Evolutionary conservation across 73 alveolate species (phyloP).

Genomic region (Symbiodinium pilosum): DNA sequence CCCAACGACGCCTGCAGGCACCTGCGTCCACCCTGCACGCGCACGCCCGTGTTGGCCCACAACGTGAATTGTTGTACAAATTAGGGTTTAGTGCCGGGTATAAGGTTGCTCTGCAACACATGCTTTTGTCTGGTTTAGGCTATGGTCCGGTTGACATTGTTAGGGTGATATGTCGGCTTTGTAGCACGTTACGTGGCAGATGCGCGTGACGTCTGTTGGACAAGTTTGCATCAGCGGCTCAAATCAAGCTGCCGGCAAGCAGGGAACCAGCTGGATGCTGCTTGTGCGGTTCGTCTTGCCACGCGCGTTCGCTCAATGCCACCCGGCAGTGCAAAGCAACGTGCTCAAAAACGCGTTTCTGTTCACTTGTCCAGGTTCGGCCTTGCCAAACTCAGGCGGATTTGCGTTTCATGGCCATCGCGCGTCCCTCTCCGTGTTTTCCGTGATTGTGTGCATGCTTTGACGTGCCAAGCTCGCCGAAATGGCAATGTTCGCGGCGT

Average conservation of each 20-base stretch:
- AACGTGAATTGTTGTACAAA: background rate
- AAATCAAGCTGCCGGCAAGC: background rate
- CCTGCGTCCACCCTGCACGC: background rate
- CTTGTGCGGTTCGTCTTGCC: slow-evolving; percentile 12
- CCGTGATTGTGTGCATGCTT: background rate
- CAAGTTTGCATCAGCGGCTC: background rate
- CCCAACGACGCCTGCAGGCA: background rate
- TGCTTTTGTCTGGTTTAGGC: slow-evolving; percentile 1
- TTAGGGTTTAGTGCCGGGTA: background rate
- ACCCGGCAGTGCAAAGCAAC: background rate
- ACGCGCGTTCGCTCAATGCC: background rate
- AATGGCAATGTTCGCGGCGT: background rate
- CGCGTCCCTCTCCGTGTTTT: background rate
- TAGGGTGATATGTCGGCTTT: background rate
- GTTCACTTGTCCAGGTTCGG: background rate
- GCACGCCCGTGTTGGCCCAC: background rate
- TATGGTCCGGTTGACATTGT: background rate
- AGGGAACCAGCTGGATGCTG: background rate
- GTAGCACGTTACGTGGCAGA: background rate
- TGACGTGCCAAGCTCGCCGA: background rate
- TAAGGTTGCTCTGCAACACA: background rate
- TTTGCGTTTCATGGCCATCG: background rate
- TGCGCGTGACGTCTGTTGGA: background rate
- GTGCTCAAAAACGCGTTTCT: background rate
- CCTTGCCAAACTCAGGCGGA: background rate